phyloP scores from a whole-genome alignment of 768 basidiomycete species.

The Obba rivulosa region DNA sequence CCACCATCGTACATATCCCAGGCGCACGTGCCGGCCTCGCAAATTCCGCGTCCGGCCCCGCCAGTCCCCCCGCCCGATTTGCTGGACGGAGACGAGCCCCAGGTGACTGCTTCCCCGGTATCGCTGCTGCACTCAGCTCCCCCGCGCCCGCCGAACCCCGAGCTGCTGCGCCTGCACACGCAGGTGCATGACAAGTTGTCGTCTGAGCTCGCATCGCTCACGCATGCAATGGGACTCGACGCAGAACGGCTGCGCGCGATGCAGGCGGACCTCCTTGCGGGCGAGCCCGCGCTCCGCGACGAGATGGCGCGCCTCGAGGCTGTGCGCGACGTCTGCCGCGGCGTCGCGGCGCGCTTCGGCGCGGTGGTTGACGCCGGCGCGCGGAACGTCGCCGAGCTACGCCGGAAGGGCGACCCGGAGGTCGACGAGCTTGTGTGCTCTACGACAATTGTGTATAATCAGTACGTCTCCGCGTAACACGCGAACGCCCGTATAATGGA shows the following conservation, averaged over 20 bases:
- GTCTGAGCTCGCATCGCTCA: slow-evolving; percentile 66
- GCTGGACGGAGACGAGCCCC: slow-evolving; percentile 48
- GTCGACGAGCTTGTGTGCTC: slow-evolving; percentile 97
- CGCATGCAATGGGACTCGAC: slow-evolving; percentile 58
- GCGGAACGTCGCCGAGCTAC: slow-evolving; percentile 69
- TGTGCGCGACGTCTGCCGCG: slow-evolving; percentile 84
- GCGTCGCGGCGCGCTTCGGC: slow-evolving; percentile 64
- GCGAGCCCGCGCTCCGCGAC: slow-evolving; percentile 91
- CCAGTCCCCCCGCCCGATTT: slow-evolving; percentile 43
- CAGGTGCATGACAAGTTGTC: slow-evolving; percentile 72
- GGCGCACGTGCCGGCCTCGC: slow-evolving; percentile 7
- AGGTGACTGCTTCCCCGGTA: slow-evolving; percentile 16
- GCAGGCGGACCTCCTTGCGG: slow-evolving; percentile 79
- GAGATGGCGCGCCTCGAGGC: slow-evolving; percentile 95
- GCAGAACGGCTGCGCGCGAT: slow-evolving; percentile 74
- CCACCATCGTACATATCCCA: slow-evolving; percentile 9
- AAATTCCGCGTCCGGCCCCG: slow-evolving; percentile 6
- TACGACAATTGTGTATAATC: slow-evolving; percentile 93
- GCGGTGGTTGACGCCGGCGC: slow-evolving; percentile 64
- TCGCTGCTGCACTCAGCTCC: slow-evolving; percentile 39
- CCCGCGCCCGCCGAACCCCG: slow-evolving; percentile 85
- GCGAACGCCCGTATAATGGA: not conserved
- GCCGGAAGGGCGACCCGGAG: slow-evolving; percentile 81
- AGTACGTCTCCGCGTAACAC: slow-evolving; percentile 48
- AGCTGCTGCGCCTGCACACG: slow-evolving; percentile 74